Evolutionary conservation across 768 basidiomycete genomes (phyloP), one percentile per base, ranked within the genome.

Genomic region (Trametes punicea): DNA sequence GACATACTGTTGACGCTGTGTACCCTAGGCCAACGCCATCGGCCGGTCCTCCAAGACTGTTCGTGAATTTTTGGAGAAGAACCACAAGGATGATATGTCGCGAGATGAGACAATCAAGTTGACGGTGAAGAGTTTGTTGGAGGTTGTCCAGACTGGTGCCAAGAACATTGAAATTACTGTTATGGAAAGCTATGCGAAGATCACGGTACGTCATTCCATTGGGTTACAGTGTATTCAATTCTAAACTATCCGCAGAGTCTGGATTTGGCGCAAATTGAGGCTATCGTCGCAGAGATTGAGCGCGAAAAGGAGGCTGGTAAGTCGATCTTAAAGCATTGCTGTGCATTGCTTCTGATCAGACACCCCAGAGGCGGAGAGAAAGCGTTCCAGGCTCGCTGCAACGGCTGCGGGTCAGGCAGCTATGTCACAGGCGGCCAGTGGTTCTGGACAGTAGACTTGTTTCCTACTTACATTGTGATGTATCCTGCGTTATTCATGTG

Each of bases 121-220:
- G 45, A 93, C 97, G 0, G 83, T 99, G 60, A 98, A 98, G 77
- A 90, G 88, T 69, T 76, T 99, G 65, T 77, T 99, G 21, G 97
- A 99, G 71, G 95, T 99, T 33, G 97, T 99, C 7, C 97, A 98
- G 74, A 98, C 97, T 2, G 97, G 97, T n/a, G 97, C 97, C 4
- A 98, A 98, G 78, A 99, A 99, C 72, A 98, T 99, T 60, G 97
- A 99, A 71, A 93, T 99, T 64, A 94, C 90, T 59, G 91, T 98
- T 41, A 95, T 98, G 92, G 94, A 97, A 68, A 82, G 87, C 58
- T 98, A 93, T 69, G 91, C 92, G 57, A 90, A 94, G 74, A 84
- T 96, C 51, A 91, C 92, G 41, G 95, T 97, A 61, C 61, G 81
- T 67, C n/a, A 20, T 18, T 31, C 41, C 42, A 29, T 30, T 31